phyloP scores from a whole-genome alignment of 2,329 filamentous ascomycete species.

The Cladosporium sp. region DNA sequence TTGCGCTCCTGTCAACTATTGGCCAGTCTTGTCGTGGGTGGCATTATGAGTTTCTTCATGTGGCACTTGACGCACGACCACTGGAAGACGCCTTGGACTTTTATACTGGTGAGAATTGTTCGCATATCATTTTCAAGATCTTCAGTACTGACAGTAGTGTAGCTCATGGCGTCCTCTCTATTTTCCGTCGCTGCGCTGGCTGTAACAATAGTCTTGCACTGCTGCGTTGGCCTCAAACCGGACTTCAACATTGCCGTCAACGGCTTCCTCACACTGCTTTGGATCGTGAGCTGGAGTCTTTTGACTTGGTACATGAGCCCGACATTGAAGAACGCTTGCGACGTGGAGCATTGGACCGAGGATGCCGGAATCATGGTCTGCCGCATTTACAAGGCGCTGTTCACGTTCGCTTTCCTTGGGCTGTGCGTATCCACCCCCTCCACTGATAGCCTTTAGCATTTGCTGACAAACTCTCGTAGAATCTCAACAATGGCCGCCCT shows the following conservation, averaged over 20 bases:
- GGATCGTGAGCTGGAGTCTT: slow-evolving; percentile 49
- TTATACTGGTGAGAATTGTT: slow-evolving; percentile 46
- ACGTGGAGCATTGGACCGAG: slow-evolving; percentile 49
- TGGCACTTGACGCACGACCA: slow-evolving; percentile 49
- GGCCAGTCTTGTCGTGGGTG: slow-evolving; percentile 47
- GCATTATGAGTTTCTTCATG: slow-evolving; percentile 54
- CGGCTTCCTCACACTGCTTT: slow-evolving; percentile 45
- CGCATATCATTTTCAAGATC: background rate
- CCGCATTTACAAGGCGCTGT: slow-evolving; percentile 57
- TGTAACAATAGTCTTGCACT: slow-evolving; percentile 49
- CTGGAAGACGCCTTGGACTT: slow-evolving; percentile 56
- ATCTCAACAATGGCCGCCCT: slow-evolving; percentile 45
- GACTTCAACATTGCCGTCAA: slow-evolving; percentile 50
- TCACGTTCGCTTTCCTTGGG: slow-evolving; percentile 51
- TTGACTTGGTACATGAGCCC: slow-evolving; percentile 51
- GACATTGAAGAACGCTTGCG: slow-evolving; percentile 52
- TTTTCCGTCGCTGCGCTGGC: slow-evolving; percentile 48
- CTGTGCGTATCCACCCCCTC: slow-evolving; percentile 29
- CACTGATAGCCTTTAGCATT: background rate
- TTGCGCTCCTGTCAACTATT: slow-evolving; percentile 40
- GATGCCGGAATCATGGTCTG: slow-evolving; percentile 54
- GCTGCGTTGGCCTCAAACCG: slow-evolving; percentile 49
- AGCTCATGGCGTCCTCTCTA: slow-evolving; percentile 51
- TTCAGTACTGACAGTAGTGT: background rate
- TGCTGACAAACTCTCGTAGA: slow-evolving; percentile 19